Base-by-base conservation (phyloP, 73 alveolate genomes). In the Paramecium caudatum region DNA sequence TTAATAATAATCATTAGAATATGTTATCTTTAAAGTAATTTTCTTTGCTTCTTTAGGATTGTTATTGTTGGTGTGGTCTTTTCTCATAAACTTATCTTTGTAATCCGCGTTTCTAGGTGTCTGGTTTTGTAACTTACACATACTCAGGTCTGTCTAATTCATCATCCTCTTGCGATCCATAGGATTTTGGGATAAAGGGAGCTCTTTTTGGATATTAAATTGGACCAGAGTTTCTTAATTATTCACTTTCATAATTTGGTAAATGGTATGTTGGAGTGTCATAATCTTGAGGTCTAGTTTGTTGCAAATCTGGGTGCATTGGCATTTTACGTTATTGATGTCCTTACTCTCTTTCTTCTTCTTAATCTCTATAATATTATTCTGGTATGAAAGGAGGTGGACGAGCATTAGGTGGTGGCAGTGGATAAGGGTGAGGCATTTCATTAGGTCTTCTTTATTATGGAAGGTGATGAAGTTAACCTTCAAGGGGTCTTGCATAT, bases 1-100 rank as follows among this genome's bases (percentile, higher is more conserved):
- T 9, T 74, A 74, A 33, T 33, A 33, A 62, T 62, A 62, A 2
- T 74, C 88, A 74, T 19, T 74, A 27, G 65, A 74, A 74, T 74
- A 74, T 74, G 21, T 33, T 21, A 47, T 74, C 88, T 45, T 37
- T 74, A 41, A 74, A 74, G 68, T 74, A 74, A 16, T 74, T 45
- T 37, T 74, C 88, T 17, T 74, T 37, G 3, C 16, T 55, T 55
- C 80, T 55, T 23, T 19, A 23, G 46, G 80, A 27, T 55, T 55
- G 30, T 55, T 55, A 21, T 3, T 55, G 46, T 5, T 17, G 23
- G 23, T 55, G n/a, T 17, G 80, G 80, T 55, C 80, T 5, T 5
- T 55, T 55, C 30, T 55, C 80, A 55, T 55, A 55, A 10, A 55
- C 80, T 55, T 37, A 55, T 23, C 80, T 55, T 55, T 55, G 45